phyloP scores from a whole-genome alignment of 2,329 filamentous ascomycete species.

The Ceratocystis colombiana region DNA sequence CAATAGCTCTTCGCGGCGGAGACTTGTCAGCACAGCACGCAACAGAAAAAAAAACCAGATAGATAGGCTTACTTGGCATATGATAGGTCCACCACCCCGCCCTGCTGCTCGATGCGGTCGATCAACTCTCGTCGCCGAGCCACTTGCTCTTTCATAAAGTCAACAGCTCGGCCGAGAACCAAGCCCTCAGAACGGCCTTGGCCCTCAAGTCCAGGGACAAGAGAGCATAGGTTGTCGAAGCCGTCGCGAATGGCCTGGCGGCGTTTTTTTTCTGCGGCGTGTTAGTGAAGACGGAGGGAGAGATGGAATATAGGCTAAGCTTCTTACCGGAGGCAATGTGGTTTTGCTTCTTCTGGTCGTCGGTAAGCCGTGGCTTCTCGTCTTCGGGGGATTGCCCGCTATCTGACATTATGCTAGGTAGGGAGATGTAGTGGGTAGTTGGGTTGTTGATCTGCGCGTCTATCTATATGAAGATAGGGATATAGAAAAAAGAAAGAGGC shows the following conservation, averaged over 20 bases:
- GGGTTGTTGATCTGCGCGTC: not conserved
- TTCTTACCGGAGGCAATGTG: conserved; percentile 44
- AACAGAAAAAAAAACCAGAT: not conserved
- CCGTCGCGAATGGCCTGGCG: conserved; percentile 63
- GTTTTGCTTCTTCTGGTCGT: conserved; percentile 47
- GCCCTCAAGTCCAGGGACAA: conserved; percentile 73
- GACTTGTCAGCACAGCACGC: not conserved
- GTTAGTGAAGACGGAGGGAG: not conserved
- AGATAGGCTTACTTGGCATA: conserved; percentile 22
- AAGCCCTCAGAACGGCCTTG: conserved; percentile 76
- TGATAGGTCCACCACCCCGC: conserved; percentile 42
- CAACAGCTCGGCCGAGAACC: conserved; percentile 63
- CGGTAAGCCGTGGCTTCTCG: conserved; percentile 44
- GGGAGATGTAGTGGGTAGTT: not conserved
- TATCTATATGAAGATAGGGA: not conserved
- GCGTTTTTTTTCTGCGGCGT: conserved; percentile 38
- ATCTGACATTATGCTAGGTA: conserved; percentile 17
- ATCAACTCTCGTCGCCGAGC: conserved; percentile 49
- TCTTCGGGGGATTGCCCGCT: conserved; percentile 29
- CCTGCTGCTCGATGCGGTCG: conserved; percentile 47
- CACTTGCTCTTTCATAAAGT: conserved; percentile 53
- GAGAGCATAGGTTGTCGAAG: conserved; percentile 68
- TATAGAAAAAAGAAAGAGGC: not conserved
- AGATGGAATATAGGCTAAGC: not conserved
- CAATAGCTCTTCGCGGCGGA: conserved; percentile 16